A percentile compares a stretch with the other conserved stretches of the same genome.
Evolutionary conservation across 1,139 yeast genomes (phyloP).

Genomic region (Candida tropicalis): DNA sequence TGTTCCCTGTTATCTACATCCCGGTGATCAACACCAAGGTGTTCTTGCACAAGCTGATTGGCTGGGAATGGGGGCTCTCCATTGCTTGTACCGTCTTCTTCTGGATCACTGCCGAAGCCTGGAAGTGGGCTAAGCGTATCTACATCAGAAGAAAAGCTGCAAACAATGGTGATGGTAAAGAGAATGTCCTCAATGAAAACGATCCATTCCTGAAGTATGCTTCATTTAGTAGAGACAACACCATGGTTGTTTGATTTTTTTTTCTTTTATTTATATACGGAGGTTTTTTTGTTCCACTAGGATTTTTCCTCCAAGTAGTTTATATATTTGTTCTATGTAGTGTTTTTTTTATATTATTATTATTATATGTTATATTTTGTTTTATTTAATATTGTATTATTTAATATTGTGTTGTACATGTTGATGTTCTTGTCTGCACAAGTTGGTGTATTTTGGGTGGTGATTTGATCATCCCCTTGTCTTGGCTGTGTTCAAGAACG

Average conservation of each 20-base stretch:
- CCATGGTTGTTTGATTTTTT: constrained; percentile 24
- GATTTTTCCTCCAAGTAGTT: neutral
- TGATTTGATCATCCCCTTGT: too few species aligned
- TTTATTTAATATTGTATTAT: too few species aligned
- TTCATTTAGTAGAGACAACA: constrained; percentile 54
- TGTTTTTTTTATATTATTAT: neutral
- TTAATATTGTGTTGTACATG: too few species aligned
- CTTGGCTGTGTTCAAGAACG: too few species aligned
- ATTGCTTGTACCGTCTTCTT: constrained; percentile 65
- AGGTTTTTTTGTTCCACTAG: neutral
- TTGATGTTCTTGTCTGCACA: too few species aligned
- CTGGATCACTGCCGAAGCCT: constrained; percentile 61
- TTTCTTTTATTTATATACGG: neutral
- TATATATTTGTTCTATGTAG: neutral
- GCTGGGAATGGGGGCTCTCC: constrained; percentile 85
- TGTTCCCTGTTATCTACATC: constrained; percentile 83
- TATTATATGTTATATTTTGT: too few species aligned
- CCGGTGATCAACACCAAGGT: constrained; percentile 84
- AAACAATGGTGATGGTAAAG: too few species aligned
- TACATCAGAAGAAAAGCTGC: too few species aligned
- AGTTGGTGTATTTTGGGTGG: too few species aligned
- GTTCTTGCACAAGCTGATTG: constrained; percentile 72
- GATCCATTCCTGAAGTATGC: constrained; percentile 68
- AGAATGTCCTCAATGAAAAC: too few species aligned
- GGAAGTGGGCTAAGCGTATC: constrained; percentile 73